Evolutionary conservation across 2,329 filamentous ascomycete species (phyloP).

Genomic region (Colletotrichum orchidophilum): DNA sequence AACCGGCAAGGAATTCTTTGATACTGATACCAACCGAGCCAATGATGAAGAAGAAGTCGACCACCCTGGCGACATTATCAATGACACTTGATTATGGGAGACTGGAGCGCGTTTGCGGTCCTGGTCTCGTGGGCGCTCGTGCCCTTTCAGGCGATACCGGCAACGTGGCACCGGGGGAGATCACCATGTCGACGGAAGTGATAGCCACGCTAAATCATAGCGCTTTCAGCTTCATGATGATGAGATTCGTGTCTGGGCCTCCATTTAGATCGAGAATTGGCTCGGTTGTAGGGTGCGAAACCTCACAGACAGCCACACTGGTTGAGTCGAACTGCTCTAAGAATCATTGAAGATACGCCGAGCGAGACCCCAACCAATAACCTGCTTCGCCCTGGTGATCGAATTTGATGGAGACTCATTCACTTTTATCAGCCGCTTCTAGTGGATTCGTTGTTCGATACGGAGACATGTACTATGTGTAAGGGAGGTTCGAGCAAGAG

Average conservation of each 20-base stretch:
- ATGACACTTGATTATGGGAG: background rate
- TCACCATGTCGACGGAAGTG: background rate
- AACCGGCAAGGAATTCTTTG: background rate
- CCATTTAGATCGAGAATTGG: background rate
- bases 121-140: background rate
- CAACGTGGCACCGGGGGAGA: background rate
- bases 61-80: background rate
- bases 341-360: background rate
- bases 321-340: background rate
- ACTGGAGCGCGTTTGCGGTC: background rate
- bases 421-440: no score
- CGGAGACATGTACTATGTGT: no score
- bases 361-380: background rate
- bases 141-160: background rate
- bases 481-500: no score
- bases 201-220: background rate
- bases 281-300: background rate
- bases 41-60: background rate
- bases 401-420: no score
- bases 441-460: no score
- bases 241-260: background rate
- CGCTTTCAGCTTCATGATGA: background rate
- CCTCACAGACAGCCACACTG: background rate
- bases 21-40: background rate
- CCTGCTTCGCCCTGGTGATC: background rate